Evolutionary conservation across 2,329 filamentous ascomycete species (phyloP), one percentile per base, ranked within the genome.

Genomic region (Magnaporthales sp.): DNA sequence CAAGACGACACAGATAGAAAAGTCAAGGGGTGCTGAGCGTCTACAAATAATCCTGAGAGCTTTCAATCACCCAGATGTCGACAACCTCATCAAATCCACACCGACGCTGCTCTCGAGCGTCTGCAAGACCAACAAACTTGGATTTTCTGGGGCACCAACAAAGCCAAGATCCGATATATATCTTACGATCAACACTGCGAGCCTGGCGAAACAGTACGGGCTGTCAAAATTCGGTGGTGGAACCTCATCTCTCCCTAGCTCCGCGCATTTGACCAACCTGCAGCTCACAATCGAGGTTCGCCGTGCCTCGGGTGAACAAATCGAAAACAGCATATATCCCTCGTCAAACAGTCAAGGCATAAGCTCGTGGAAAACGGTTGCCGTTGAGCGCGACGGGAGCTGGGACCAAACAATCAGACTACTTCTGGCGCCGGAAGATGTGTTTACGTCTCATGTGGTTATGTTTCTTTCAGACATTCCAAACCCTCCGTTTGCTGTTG

Each of bases 161-260:
- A 93, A 92, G 74, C 84, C 91, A 19, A 85, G 96, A 72, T 97
- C 93, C 11, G 96, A 99, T 75, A 98, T 99, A 64, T 99, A 99
- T 75, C 78, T 99, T 61, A 97, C 93, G 0, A 78, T 99, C 63
- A 87, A 88, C 67, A 89, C 92, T 69, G 91, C 92, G 0, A 83
- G 89, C n/a, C 81, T 99, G 27, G 89, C 90, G 22, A 88, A 88
- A 67, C 92, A 96, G 72, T 89, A 90, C 38, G 76, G 89, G 0
- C 75, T 90, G n/a, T 89, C 86, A 8, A 80, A 87, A n/a, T 86
- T 80, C 58, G 83, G 81, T 26, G 92, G 92, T n/a, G 91, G 90
- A 69, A 89, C 94, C 11, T 88, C 90, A 1, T 80, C 94, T 0
- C 83, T 91, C 31, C 84, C 89, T 2, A 80, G 82, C 19, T 85